These are phyloP conservation scores for Dentipellis sp. DNA, from an alignment of 768 basidiomycete species.

Conservation along the genomic window DNA sequence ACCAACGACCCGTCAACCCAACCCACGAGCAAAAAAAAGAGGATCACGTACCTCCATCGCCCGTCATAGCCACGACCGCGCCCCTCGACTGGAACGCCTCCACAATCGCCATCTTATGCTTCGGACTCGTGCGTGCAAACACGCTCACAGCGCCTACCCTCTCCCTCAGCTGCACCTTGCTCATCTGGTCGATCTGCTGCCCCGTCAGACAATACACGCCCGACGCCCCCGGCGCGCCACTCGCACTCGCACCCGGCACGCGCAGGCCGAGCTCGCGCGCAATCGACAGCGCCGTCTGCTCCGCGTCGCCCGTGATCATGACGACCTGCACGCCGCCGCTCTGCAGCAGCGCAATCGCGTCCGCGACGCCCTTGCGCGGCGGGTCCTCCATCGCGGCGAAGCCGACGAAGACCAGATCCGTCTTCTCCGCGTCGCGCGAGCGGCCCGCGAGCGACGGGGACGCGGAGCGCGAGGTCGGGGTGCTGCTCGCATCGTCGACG, in stretches of 20 bases:
- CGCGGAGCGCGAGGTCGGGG: conserved; percentile 17
- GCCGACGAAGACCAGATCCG: conserved; percentile 78
- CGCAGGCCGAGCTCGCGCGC: conserved; percentile 78
- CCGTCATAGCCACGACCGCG: conserved; percentile 93
- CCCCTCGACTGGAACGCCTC: conserved; percentile 89
- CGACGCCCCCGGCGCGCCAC: not conserved
- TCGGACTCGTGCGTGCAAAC: conserved; percentile 92
- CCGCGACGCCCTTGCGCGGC: conserved; percentile 87
- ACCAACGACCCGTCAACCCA: conserved; percentile 1
- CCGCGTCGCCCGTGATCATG: conserved; percentile 97
- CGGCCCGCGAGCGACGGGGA: conserved; percentile 17
- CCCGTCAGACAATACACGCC: conserved; percentile 37
- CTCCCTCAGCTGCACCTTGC: conserved; percentile 71
- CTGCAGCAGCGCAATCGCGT: conserved; percentile 75
- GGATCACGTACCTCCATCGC: conserved; percentile 73
- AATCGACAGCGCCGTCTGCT: conserved; percentile 83
- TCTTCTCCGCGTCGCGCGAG: conserved; percentile 21
- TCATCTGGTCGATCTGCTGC: conserved; percentile 71
- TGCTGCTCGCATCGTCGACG: conserved; percentile 27
- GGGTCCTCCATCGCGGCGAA: conserved; percentile 96
- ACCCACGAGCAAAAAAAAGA: not conserved
- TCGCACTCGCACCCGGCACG: conserved; percentile 33
- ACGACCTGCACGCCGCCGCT: conserved; percentile 89
- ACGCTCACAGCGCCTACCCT: conserved; percentile 75
- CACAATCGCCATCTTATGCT: conserved; percentile 97